phyloP scores from a whole-genome alignment of 768 basidiomycete species.

The Wakefieldia striispora region DNA sequence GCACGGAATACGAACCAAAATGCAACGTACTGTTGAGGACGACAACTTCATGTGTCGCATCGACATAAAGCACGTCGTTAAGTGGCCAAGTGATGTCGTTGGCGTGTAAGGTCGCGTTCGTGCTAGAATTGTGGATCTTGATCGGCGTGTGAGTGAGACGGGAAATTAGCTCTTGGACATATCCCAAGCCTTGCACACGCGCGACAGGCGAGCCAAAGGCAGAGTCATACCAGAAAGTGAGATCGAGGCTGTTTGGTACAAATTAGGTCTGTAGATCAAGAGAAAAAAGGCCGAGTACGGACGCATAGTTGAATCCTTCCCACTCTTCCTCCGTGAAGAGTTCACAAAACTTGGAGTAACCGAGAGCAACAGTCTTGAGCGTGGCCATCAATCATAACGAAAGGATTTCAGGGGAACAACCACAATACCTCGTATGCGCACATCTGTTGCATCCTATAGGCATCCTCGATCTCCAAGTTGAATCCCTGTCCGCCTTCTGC shows the following conservation, averaged over 20 bases:
- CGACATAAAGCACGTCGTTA: conserved; percentile 73
- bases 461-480: conserved; percentile 61
- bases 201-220: conserved; percentile 82
- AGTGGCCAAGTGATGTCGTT: conserved; percentile 69
- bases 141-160: conserved; percentile 79
- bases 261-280: not conserved
- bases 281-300: conserved; percentile 24
- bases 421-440: conserved; percentile 72
- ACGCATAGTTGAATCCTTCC: conserved; percentile 91
- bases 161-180: conserved; percentile 78
- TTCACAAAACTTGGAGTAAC: conserved; percentile 88
- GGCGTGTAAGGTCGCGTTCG: conserved; percentile 79
- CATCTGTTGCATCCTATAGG: conserved; percentile 76
- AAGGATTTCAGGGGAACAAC: not conserved
- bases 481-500: conserved; percentile 41
- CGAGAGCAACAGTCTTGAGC: conserved; percentile 79
- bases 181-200: conserved; percentile 75
- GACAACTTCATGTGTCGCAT: conserved; percentile 91
- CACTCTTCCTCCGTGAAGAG: conserved; percentile 91
- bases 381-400: not conserved
- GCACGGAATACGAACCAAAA: not conserved
- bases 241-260: conserved; percentile 16
- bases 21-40: conserved; percentile 67
- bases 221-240: conserved; percentile 51
- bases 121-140: conserved; percentile 69